Percentiles rank a stretch among this genome's conserved stretches.
These are phyloP conservation scores for Apiospora arundinis DNA, from an alignment of 2,329 filamentous ascomycete species.

Conservation along the genomic window DNA sequence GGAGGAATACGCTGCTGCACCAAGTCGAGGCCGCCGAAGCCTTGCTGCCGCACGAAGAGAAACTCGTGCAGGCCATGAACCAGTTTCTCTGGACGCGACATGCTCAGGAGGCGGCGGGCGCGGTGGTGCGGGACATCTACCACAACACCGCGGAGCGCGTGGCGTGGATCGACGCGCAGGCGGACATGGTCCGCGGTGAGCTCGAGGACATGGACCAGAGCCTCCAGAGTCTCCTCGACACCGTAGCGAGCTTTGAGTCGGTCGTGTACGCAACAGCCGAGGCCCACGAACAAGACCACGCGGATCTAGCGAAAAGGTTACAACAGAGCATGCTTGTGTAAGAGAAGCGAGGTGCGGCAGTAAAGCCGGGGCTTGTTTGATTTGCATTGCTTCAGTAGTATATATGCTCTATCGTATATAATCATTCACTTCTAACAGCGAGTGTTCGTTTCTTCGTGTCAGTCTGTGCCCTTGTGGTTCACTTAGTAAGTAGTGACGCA, in stretches of 20 bases:
- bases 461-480: not conserved
- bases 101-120: not conserved
- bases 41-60: not conserved
- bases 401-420: not conserved
- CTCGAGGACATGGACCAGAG: not conserved
- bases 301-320: not conserved
- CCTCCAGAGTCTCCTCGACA: not conserved
- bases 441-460: not conserved
- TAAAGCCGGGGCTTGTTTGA: not conserved
- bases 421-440: not conserved
- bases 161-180: not conserved
- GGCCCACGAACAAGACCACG: not conserved
- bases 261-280: not conserved
- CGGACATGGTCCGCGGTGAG: not conserved
- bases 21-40: not conserved
- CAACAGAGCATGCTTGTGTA: not conserved
- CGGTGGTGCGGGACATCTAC: not conserved
- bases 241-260: not conserved
- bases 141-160: not conserved
- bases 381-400: not conserved
- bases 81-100: constrained; percentile 1
- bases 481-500: not conserved
- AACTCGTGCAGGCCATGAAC: not conserved
- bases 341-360: not conserved
- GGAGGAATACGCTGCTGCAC: not conserved